Base-by-base conservation (phyloP, 2,329 filamentous ascomycete species). In the Diaporthe vaccinii region DNA sequence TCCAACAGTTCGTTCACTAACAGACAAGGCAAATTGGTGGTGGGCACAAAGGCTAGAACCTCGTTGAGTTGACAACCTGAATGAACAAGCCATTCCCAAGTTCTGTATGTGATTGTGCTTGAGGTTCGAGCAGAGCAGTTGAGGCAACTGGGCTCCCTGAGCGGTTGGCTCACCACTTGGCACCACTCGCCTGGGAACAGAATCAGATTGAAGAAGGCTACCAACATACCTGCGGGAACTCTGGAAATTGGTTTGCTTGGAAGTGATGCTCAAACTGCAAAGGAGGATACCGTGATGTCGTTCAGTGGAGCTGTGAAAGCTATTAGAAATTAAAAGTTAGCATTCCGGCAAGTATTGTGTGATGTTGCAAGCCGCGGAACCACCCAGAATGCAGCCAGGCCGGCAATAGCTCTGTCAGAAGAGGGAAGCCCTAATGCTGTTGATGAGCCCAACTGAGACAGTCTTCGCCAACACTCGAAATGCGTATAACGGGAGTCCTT, bases 251-350 rank as follows among this genome's bases (percentile, higher is more conserved):
- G 28, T 1, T 55, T 69, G 46, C 31, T 69, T 22, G 34, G 28
- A 69, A 69, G 49, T 17, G 65, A 69, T 68, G 49, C 5, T 55
- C 49, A 53, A 41, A 55, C 14, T 53, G 46, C 49, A 55, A 34
- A 55, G 34, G 28, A 20, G 7, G 22, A 22, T 53, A 28, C 22
- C 31, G 28, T 25, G 34, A 28, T 28, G n/a, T 69, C n/a, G 65
- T 53, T 69, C 28, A 25, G 34, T 17, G 31, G 28, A 41, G 15
- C 9, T 69, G 31, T 69, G 65, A 55, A 69, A 69, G n/a, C 65
- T 69, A n/a, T 15, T 22, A n/a, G 31, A 15, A 41, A 55, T 14
- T 8, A 4, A 41, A 36, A 22, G 14, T 69, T 39, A 55, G 49
- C 46, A 22, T 53, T 25, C 17, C 15, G 62, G 15, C 44, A 25